Base-by-base conservation (phyloP, 345 rosid genomes). In the Gossypium arboreum region DNA sequence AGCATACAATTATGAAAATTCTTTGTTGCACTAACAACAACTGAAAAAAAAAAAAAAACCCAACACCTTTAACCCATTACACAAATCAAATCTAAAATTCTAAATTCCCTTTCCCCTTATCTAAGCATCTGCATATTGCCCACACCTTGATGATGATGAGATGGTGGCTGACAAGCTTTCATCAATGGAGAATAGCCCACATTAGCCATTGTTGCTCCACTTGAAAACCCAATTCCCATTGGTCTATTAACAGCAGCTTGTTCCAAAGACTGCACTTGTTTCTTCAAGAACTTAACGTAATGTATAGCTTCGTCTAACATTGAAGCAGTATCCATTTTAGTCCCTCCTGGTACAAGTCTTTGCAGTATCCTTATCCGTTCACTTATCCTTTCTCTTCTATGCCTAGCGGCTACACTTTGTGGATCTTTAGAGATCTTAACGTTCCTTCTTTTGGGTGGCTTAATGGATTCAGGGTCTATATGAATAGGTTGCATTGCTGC, bases 271-370 rank as follows among this genome's bases (percentile, higher is more conserved):
- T 91, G 92, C 71, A 94, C 94, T 45, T 94, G 97, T 79, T 88
- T 89, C 85, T 92, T 94, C 74, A 94, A 81, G 74, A 94, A 94
- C 80, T 94, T 94, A 27, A 94, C 94, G 62, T 94, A 94, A 80
- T 92, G 98, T 54, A 94, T 86, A 10, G 98, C 97, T 79, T 94
- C 97, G 58, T 94, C 98, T 7, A 94, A 80, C 98, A 94, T 94
- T 0, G 97, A 92, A 69, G 97, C 97, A 20, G 97, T 94, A 78
- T 92, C 98, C 98, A 92, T 94, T 76, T 91, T 94, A 25, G 92
- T 94, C 0, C 98, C 97, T n/a, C 98, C 97, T 0, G 98, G 97
- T 16, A 94, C 98, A 18, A 94, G 85, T 81, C 98, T 83, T 81
- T 92, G 98, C 72, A 92, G 84, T 56, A 92, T 92, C 86, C 98